Percentiles rank a stretch among this genome's conserved stretches.
phyloP scores from a whole-genome alignment of 306 rosid genomes.

The Cucurbita moschata region DNA sequence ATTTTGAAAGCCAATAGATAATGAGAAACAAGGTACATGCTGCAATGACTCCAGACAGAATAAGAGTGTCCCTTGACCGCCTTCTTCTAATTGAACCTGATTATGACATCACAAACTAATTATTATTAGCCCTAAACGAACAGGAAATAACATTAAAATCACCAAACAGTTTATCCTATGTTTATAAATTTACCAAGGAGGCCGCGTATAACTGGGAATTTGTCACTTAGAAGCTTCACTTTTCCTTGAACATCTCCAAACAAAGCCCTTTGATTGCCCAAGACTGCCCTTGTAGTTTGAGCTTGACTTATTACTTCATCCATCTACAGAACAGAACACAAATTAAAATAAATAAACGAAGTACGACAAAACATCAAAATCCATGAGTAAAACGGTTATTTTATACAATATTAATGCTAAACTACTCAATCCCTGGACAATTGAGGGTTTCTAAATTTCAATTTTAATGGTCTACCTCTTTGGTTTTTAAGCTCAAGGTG shows the following conservation, averaged over 20 bases:
- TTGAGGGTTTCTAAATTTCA: neutral
- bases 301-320: constrained; percentile 99
- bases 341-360: neutral
- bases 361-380: neutral
- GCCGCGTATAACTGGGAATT: constrained; percentile 75
- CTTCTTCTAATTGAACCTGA: constrained; percentile 80
- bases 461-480: neutral
- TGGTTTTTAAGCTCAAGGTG: neutral
- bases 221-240: constrained; percentile 73
- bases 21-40: constrained; percentile 92
- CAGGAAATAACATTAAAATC: neutral
- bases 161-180: neutral
- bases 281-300: constrained; percentile 74
- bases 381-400: neutral
- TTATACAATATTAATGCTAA: neutral
- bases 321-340: constrained; percentile 30
- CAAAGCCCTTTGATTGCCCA: constrained; percentile 73
- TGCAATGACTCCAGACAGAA: constrained; percentile 84
- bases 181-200: constrained; percentile 44
- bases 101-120: neutral
- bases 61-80: constrained; percentile 80
- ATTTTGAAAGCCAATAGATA: constrained; percentile 94
- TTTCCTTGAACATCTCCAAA: constrained; percentile 97
- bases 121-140: neutral
- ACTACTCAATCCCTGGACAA: neutral